Evolutionary conservation across 2,329 filamentous ascomycete species (phyloP).

Genomic region (Lasiodiplodia citricola): DNA sequence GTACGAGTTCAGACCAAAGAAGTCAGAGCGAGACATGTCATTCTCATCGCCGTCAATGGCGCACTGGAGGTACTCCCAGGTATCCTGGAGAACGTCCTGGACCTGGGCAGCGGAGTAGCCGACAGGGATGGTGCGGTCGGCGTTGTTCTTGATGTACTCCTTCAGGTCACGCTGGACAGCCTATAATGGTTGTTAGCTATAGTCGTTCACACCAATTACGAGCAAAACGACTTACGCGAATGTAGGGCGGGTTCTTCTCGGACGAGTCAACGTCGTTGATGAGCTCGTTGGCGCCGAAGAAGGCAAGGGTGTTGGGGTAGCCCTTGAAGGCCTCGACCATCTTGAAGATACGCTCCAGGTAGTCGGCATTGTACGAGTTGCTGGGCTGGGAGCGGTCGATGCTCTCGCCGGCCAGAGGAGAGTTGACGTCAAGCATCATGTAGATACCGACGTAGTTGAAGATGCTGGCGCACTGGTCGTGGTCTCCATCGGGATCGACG

Average conservation of each 20-base stretch:
- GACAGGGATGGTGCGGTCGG: conserved; percentile 64
- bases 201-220: conserved; percentile 6
- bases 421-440: conserved; percentile 70
- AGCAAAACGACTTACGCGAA: conserved; percentile 50
- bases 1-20: conserved; percentile 79
- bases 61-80: conserved; percentile 78
- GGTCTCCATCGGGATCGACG: conserved; percentile 63
- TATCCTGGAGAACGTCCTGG: conserved; percentile 72
- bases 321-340: conserved; percentile 70
- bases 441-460: conserved; percentile 72
- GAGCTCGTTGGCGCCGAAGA: conserved; percentile 72
- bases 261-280: conserved; percentile 64
- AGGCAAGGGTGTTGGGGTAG: conserved; percentile 69
- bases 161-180: conserved; percentile 72
- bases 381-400: conserved; percentile 62
- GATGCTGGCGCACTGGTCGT: conserved; percentile 66
- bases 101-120: conserved; percentile 78
- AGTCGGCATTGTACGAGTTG: conserved; percentile 60
- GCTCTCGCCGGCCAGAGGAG: conserved; percentile 60
- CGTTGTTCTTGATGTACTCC: conserved; percentile 67
- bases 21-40: conserved; percentile 68
- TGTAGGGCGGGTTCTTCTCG: conserved; percentile 61
- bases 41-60: conserved; percentile 55
- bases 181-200: conserved; percentile 32
- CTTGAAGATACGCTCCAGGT: conserved; percentile 64